Evolutionary conservation across 1,284 basidiomycete genomes (phyloP).

Genomic region (Neolentinus lepideus): DNA sequence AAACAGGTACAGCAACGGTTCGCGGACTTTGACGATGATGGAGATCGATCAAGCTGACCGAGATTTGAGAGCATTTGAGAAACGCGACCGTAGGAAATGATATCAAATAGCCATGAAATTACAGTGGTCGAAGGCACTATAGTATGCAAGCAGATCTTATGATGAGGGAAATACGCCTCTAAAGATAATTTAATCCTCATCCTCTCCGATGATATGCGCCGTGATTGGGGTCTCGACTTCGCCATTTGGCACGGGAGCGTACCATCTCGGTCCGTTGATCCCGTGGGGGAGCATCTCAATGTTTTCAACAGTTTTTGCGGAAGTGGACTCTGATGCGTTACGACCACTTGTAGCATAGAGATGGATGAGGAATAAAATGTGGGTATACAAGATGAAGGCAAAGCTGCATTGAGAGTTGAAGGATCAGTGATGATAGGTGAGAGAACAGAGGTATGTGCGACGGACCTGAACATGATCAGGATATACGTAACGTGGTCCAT

Average conservation of each 20-base stretch:
- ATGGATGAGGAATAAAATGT: slow-evolving; percentile 53
- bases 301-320: slow-evolving; percentile 11
- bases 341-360: slow-evolving; percentile 55
- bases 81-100: too few species aligned
- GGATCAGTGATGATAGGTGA: background rate
- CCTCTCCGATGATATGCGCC: slow-evolving; percentile 26
- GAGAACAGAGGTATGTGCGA: background rate
- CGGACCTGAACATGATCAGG: slow-evolving; percentile 74
- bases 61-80: too few species aligned
- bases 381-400: slow-evolving; percentile 72
- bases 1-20: too few species aligned
- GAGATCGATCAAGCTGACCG: too few species aligned
- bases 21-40: too few species aligned
- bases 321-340: slow-evolving; percentile 32
- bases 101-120: too few species aligned
- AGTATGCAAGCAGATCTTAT: too few species aligned
- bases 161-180: background rate
- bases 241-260: slow-evolving; percentile 17
- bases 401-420: slow-evolving; percentile 31
- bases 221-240: slow-evolving; percentile 15
- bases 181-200: slow-evolving; percentile 14
- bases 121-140: too few species aligned
- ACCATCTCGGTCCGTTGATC: slow-evolving; percentile 21
- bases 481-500: slow-evolving; percentile 90
- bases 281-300: slow-evolving; percentile 26